A percentile compares a stretch with the other conserved stretches of the same genome.
Evolutionary conservation across 352 stramenopile genomes (phyloP).

Genomic region (Globisporangium sylvaticum): DNA sequence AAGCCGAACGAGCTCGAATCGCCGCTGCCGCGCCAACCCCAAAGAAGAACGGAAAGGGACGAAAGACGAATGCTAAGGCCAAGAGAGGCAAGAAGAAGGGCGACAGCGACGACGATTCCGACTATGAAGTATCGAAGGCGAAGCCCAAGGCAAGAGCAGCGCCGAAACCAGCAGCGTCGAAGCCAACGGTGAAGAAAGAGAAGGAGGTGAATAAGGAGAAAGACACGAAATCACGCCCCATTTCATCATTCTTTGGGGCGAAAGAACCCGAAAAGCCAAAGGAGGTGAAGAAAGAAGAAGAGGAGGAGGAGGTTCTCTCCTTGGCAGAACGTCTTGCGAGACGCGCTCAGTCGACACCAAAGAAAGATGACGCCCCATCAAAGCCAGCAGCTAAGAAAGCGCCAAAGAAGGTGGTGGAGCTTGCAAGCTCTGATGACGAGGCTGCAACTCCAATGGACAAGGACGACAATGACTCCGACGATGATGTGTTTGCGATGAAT

Average conservation of each 20-base stretch:
- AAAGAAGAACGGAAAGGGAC: conserved; percentile 42
- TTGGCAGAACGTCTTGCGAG: conserved; percentile 65
- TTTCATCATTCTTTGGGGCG: conserved; percentile 52
- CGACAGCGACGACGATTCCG: conserved; percentile 51
- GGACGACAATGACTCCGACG: conserved; percentile 22
- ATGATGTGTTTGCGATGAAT: conserved; percentile 73
- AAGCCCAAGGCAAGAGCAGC: conserved; percentile 46
- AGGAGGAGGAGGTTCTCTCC: conserved; percentile 67
- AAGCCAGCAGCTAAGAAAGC: conserved; percentile 25
- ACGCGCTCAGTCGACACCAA: conserved; percentile 42
- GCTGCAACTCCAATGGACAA: conserved; percentile 2
- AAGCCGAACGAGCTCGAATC: conserved; percentile 50
- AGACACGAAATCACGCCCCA: conserved; percentile 26
- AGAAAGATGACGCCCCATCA: conserved; percentile 25
- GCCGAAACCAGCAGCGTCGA: conserved; percentile 16
- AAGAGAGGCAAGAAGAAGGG: conserved; percentile 40
- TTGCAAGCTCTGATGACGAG: conserved; percentile 48
- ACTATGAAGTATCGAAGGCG: conserved; percentile 47
- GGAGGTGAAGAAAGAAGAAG: conserved; percentile 28
- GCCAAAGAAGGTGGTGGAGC: conserved; percentile 28
- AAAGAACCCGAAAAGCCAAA: conserved; percentile 24
- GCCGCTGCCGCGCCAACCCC: conserved; percentile 54
- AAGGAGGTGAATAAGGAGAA: conserved; percentile 17
- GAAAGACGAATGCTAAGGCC: conserved; percentile 46
- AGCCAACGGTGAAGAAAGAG: conserved; percentile 20